Evolutionary conservation across 495 filamentous ascomycete genomes (phyloP).

Genomic region (Pseudoneurospora amorphoporcata): DNA sequence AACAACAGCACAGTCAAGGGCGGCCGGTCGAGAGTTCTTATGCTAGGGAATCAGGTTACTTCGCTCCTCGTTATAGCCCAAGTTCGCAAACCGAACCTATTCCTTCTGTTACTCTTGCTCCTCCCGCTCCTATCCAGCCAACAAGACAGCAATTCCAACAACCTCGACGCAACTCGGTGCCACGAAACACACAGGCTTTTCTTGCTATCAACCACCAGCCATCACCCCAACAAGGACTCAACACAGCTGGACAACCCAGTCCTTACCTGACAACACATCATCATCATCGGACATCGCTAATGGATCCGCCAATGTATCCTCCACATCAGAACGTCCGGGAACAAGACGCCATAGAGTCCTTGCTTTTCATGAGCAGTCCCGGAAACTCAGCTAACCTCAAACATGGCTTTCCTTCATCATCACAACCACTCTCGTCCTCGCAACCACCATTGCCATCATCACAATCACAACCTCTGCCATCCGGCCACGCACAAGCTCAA

Average conservation of each 20-base stretch:
- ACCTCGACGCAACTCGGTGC: conserved; percentile 29
- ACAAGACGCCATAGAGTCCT: conserved; percentile 76
- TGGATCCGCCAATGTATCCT: conserved; percentile 49
- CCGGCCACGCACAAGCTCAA: conserved; percentile 22
- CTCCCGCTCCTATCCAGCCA: conserved; percentile 26
- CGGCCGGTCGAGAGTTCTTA: conserved; percentile 4
- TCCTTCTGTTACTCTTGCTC: conserved; percentile 20
- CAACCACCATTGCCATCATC: conserved; percentile 32
- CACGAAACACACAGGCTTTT: conserved; percentile 27
- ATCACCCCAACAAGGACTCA: conserved; percentile 23
- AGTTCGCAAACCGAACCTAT: conserved; percentile 17
- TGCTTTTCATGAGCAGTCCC: conserved; percentile 82
- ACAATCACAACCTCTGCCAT: conserved; percentile 13
- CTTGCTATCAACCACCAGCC: conserved; percentile 27
- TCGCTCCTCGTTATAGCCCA: conserved; percentile 14
- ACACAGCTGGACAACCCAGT: conserved; percentile 30
- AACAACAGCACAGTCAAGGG: conserved; percentile 12
- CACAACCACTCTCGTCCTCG: conserved; percentile 21
- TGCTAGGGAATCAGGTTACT: conserved; percentile 9
- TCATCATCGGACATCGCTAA: conserved; percentile 42
- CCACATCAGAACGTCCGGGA: conserved; percentile 50
- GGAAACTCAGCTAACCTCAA: conserved; percentile 56
- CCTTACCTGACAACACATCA: conserved; percentile 21
- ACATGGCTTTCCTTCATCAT: conserved; percentile 33
- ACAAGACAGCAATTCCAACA: conserved; percentile 13